phyloP scores from a whole-genome alignment of 805 yeast species.

The Candida krabiensis region DNA sequence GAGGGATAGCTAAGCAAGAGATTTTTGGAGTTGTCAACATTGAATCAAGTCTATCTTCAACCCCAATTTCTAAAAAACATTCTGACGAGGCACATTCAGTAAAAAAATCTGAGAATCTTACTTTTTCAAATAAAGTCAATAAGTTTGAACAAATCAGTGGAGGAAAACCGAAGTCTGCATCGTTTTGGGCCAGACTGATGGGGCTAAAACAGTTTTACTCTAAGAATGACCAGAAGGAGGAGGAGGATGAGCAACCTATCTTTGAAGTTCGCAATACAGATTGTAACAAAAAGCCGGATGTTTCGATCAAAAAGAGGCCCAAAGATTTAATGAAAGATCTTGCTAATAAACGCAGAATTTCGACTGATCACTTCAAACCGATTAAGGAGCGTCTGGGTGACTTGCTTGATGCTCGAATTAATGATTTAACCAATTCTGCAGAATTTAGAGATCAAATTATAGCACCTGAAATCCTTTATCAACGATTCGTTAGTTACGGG shows the following conservation, averaged over 20 bases:
- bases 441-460: conserved; percentile 28
- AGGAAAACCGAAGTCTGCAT: conserved; percentile 15
- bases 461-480: conserved; percentile 28
- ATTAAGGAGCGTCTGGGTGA: conserved; percentile 28
- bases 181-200: conserved; percentile 12
- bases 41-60: conserved; percentile 7
- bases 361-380: conserved; percentile 2
- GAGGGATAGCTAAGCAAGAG: background rate
- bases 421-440: conserved; percentile 27
- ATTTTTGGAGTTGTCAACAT: background rate
- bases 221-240: background rate
- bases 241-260: background rate
- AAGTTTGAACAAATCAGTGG: conserved; percentile 32
- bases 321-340: conserved; percentile 3
- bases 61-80: conserved; percentile 7
- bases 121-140: conserved; percentile 28
- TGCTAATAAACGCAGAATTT: conserved; percentile 1
- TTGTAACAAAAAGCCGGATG: background rate
- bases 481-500: conserved; percentile 20
- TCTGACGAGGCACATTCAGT: background rate
- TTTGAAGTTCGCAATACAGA: background rate
- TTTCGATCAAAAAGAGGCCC: conserved; percentile 2
- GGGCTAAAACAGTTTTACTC: conserved; percentile 7
- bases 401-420: conserved; percentile 26
- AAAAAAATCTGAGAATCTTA: conserved; percentile 6